Conservation (phyloP, 2,329 filamentous ascomycete species). For the Beauveria brongniartii region DNA sequence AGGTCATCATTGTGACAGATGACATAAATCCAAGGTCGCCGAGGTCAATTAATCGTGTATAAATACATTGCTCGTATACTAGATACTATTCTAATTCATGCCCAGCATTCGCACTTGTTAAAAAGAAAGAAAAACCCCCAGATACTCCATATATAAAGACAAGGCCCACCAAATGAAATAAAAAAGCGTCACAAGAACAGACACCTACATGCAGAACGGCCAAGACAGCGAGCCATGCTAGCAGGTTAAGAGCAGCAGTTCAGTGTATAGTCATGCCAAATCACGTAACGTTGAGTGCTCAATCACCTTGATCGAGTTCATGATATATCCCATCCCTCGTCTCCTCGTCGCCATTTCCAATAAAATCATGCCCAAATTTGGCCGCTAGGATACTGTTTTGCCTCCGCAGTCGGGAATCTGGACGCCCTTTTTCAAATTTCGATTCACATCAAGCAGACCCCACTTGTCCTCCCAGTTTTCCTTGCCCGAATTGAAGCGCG, state of each 20-base stretch:
- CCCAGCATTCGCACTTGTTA: background rate
- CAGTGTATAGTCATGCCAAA: background rate
- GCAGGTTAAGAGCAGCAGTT: background rate
- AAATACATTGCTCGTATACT: constrained; percentile 5
- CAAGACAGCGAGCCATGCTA: background rate
- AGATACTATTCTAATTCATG: constrained; percentile 9
- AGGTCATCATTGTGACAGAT: too few relatives aligned
- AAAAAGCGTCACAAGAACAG: background rate
- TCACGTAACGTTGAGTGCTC: background rate
- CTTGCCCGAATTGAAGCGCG: constrained; percentile 56
- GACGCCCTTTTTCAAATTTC: constrained; percentile 76
- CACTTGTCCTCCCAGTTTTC: constrained; percentile 92
- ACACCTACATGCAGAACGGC: too few relatives aligned
- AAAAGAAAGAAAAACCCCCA: background rate
- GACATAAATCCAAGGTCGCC: too few relatives aligned
- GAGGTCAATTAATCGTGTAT: background rate
- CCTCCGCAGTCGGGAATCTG: constrained; percentile 83
- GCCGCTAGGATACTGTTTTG: constrained; percentile 45
- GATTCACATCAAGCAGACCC: constrained; percentile 80
- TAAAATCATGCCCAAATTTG: too few relatives aligned
- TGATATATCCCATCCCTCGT: background rate
- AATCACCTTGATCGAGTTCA: background rate
- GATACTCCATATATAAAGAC: background rate
- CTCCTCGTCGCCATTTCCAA: background rate
- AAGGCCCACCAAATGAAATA: background rate